Conservation (phyloP, 768 basidiomycete genomes). For the Suillus subalutaceus region DNA sequence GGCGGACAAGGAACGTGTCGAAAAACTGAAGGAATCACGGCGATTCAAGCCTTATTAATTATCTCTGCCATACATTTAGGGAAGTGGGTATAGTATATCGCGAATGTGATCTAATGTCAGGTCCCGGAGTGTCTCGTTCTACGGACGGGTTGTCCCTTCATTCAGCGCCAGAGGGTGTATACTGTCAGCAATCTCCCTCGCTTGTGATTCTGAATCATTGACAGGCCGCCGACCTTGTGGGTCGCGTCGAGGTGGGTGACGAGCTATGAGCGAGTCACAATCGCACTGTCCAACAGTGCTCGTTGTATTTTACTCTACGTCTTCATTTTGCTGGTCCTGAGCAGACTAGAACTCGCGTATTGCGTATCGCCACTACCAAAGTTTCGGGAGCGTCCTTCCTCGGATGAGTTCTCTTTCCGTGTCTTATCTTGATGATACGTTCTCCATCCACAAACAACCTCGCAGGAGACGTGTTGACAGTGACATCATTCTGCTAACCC, state of each 20-base stretch:
- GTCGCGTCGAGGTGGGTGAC: background rate
- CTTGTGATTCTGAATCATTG: background rate
- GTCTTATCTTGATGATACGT: constrained; percentile 69
- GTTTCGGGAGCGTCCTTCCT: constrained; percentile 54
- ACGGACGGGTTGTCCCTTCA: background rate
- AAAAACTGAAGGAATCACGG: constrained; percentile 61
- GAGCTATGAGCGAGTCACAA: background rate
- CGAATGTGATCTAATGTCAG: background rate
- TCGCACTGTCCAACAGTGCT: background rate
- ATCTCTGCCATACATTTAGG: background rate
- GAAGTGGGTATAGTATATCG: background rate
- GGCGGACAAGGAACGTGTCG: constrained; percentile 69
- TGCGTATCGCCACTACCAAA: constrained; percentile 39
- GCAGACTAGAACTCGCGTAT: background rate
- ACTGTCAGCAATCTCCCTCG: background rate
- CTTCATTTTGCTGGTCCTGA: background rate
- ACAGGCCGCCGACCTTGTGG: background rate
- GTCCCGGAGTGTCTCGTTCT: background rate
- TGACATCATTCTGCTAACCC: constrained; percentile 36
- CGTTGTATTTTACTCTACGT: too few relatives aligned
- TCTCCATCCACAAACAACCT: constrained; percentile 47
- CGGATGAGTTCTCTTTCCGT: constrained; percentile 62
- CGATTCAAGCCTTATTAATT: constrained; percentile 88
- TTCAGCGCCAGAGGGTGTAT: background rate
- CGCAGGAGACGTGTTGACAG: constrained; percentile 64